Base-by-base conservation (phyloP, 2,329 filamentous ascomycete genomes). In the Penicillium freii region DNA sequence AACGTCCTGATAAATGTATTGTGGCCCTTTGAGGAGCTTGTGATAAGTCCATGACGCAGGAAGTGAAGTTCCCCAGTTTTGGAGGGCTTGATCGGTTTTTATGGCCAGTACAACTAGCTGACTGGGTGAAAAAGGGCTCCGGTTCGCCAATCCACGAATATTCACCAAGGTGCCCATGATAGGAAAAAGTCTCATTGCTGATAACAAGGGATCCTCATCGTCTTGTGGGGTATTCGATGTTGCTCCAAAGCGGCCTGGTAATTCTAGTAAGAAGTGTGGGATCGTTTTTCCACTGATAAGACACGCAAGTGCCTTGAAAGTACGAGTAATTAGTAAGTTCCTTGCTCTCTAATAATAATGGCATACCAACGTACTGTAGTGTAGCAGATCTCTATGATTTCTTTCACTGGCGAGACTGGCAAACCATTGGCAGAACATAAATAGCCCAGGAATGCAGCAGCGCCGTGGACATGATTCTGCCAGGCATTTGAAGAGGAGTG, bases 321-420 rank as follows among this genome's bases (percentile, higher is more conserved):
- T 10, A 23, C 6, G 21, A 19, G 38, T 36, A 11, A n/a, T 55
- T 17, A 46, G 50, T 40, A 38, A 2, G 10, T 7, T 21, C 6
- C 2, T 25, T 34, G 7, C 8, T 38, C 2, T 44, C 23, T 10
- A 34, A n/a, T n/a, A n/a, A n/a, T n/a, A n/a, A 19, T 34, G 13
- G 3, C 17, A 34, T 45, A 21, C 5, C 23, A 21, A 51, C 53
- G 33, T 27, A 56, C 53, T 17, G 40, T 56, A 5, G 38, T 56
- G 23, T 42, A 56, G 17, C 46, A 43, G 4, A 56, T 51, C 6
- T 56, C 53, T 21, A 56, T 17, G 15, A 56, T 13, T 31, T 56
- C 53, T 6, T 43, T n/a, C 29, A 56, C 47, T n/a, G 46, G 46
- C 3, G 51, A 45, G 5, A n/a, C 17, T n/a, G 51, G 33, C 3